These are phyloP conservation scores for Dioscorea dumetorum DNA, from an alignment of 106 monocot genomes.

Conservation along the genomic window DNA sequence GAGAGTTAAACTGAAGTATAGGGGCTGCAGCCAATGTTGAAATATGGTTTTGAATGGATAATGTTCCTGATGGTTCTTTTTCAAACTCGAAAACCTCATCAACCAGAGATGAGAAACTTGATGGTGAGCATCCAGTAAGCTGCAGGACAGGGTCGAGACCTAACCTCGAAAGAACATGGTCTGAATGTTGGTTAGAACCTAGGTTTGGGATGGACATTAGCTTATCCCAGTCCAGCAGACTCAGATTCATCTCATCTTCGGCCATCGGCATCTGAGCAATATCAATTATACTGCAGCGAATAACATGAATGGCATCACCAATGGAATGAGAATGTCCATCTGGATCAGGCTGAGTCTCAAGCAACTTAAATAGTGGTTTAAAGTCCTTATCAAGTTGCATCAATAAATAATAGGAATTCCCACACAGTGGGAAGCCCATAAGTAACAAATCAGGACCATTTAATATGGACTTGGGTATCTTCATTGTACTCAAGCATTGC, in stretches of 20 bases:
- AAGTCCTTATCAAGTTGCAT: conserved; percentile 95
- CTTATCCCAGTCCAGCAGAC: conserved; percentile 64
- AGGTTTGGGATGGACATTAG: conserved; percentile 18
- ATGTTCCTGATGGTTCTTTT: conserved; percentile 27
- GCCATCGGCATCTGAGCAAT: conserved; percentile 51
- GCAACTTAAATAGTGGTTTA: conserved; percentile 64
- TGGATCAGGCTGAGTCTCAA: conserved; percentile 59
- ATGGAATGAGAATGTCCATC: conserved; percentile 38
- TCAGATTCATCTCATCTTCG: conserved; percentile 79
- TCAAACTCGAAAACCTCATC: conserved; percentile 86
- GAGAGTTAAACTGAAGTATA: conserved; percentile 20
- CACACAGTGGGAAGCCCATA: conserved; percentile 82
- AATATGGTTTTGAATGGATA: conserved; percentile 17
- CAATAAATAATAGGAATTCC: conserved; percentile 72
- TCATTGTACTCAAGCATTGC: conserved; percentile 45
- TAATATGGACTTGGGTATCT: conserved; percentile 63
- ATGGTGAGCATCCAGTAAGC: conserved; percentile 31
- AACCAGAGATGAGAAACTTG: conserved; percentile 84
- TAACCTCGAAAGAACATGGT: conserved; percentile 28
- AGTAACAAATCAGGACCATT: conserved; percentile 63
- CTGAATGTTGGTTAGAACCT: conserved; percentile 22
- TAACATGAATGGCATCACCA: conserved; percentile 35
- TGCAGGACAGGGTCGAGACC: conserved; percentile 33
- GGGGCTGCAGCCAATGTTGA: conserved; percentile 25
- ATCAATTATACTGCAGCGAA: conserved; percentile 61